Evolutionary conservation across 2,329 filamentous ascomycete genomes (phyloP), one percentile per base, ranked within the genome.

Genomic region (Orbilia quercus): DNA sequence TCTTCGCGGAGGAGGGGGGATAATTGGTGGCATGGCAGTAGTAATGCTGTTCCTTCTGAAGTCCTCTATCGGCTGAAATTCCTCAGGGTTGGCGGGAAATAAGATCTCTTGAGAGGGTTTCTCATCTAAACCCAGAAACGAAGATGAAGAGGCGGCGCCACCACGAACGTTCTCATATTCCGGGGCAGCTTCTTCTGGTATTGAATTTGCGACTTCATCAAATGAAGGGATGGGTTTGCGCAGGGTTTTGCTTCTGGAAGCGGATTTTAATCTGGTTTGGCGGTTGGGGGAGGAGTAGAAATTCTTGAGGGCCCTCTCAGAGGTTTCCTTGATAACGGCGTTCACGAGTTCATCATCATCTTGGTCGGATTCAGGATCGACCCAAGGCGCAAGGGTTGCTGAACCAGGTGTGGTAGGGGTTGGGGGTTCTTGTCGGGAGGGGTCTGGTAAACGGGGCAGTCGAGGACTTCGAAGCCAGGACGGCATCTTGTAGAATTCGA

Each of bases 161-260:
- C 54, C 45, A 60, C n/a, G n/a, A n/a, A 22, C 20, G 59, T 65
- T 58, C 48, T 73, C 55, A 51, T 66, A 62, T 57, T 48, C 69
- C 25, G 69, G 69, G 54, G 60, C 57, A 50, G 34, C 69, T 54
- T 73, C 69, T 65, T 73, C 69, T 34, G 69, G 69, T 42, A 73
- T 73, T 31, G 69, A 73, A 62, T 73, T 66, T 50, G 69, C 69
- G 48, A 73, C 34, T 40, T 73, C 69, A 36, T 73, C 69, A 73
- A 73, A 73, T 73, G 69, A 73, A 58, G 69, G 69, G 42, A 73
- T 57, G 14, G 54, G 69, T 73, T 31, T 66, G 5, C 69, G 69
- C 69, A 73, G 60, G 60, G 69, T 66, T 73, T 65, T 73, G 51
- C 69, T 73, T 45, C 69, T 44, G 36, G 69, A 60, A 60, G 69